Base-by-base conservation (phyloP, 306 rosid species). In the Inga laurina region DNA sequence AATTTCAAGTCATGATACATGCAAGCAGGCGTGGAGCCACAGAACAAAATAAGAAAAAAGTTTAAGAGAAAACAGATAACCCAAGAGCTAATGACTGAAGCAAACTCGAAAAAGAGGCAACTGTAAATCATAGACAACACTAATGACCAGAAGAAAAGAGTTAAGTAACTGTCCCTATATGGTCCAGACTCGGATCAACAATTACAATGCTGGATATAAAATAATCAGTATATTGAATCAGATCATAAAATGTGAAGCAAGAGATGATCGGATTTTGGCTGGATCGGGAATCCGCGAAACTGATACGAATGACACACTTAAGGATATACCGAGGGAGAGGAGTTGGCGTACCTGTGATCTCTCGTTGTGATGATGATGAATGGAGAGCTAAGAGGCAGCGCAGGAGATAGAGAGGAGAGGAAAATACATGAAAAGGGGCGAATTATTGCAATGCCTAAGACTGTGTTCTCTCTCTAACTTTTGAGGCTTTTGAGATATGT, bases 391-490 rank as follows among this genome's bases (percentile, higher is more conserved):
- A 69, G 64, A 79, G 59, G 6, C 43, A 6, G 43, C 43, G 49
- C 3, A 14, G 4, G 59, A 39, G 74, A 56, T 68, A 76, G 84
- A 88, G 85, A 85, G 82, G 82, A 85, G 69, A 27, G 27, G 75
- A 82, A 59, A 81, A 84, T 62, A 88, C 84, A 84, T 83, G 89
- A 81, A 84, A 86, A 80, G 81, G 82, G 85, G 93, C 88, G 91
- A 94, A 96, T 94, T 89, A 92, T 94, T 94, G 98, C 88, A 82
- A 75, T 77, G 79, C 44, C 51, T 79, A 76, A 81, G 88, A 59
- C 86, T n/a, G 79, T 61, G 69, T 62, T 92, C 89, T 93, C 94
- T 88, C 90, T 90, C 92, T 75, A 91, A 90, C 97, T 93, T 92
- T 92, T 85, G 66, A 82, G 86, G 68, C 93, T 93, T 91, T 91